Percentiles rank a stretch among this genome's conserved stretches.
Conservation (phyloP, 139 green algal species). For the Mychonastes homosphaera region DNA sequence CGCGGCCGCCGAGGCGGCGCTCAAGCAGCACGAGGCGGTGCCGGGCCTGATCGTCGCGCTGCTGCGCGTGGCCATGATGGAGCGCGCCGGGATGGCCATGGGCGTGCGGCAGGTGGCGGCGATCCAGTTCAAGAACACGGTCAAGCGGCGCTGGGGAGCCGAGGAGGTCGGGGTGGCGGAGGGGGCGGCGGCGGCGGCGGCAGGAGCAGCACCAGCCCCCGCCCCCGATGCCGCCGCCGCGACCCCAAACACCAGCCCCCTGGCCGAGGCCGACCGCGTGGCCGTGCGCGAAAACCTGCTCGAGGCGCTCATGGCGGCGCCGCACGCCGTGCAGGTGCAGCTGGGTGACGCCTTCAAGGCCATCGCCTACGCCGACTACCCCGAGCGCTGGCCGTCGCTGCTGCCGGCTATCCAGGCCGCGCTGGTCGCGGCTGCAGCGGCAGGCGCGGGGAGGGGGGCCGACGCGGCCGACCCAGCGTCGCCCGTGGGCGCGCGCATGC, state of each 20-base stretch:
- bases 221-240: neutral
- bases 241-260: neutral
- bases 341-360: constrained; percentile 74
- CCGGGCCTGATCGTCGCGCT: constrained; percentile 62
- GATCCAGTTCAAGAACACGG: constrained; percentile 92
- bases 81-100: constrained; percentile 51
- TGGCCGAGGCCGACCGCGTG: constrained; percentile 60
- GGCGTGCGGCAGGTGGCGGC: constrained; percentile 73
- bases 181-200: too few species aligned
- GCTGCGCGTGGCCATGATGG: constrained; percentile 68
- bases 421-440: too few species aligned
- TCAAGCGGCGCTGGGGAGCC: constrained; percentile 66
- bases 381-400: constrained; percentile 72
- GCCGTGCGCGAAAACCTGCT: constrained; percentile 64
- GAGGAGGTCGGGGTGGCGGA: constrained; percentile 6
- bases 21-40: constrained; percentile 59
- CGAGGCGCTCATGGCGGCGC: constrained; percentile 54
- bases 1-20: constrained; percentile 48
- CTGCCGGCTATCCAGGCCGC: constrained; percentile 35
- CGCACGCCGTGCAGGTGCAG: constrained; percentile 58
- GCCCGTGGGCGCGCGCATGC: constrained; percentile 39
- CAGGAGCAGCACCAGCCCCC: neutral
- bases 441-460: too few species aligned
- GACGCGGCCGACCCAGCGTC: neutral
- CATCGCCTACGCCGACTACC: constrained; percentile 78